A percentile compares a stretch with the other conserved stretches of the same genome.
Conservation (phyloP, 495 filamentous ascomycete genomes). For the Penicillium longicatenatum region DNA sequence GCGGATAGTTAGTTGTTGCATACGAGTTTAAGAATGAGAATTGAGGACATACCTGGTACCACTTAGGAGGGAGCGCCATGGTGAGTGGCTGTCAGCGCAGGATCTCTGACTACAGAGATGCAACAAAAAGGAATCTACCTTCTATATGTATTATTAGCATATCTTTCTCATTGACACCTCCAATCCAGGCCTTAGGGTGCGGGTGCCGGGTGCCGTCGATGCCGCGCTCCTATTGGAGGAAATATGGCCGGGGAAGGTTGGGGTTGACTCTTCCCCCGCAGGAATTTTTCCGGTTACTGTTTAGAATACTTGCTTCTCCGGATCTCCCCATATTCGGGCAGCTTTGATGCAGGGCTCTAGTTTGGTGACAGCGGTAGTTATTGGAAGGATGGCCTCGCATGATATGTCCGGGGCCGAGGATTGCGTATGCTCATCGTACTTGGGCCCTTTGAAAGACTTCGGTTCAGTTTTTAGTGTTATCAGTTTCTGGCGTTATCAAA, state of each 20-base stretch:
- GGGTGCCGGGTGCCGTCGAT: background rate
- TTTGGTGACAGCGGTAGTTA: background rate
- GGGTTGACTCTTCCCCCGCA: conserved; percentile 8
- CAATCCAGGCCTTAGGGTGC: background rate
- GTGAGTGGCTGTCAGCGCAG: background rate
- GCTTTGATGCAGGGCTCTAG: background rate
- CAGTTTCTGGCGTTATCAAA: background rate
- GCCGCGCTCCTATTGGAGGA: conserved; percentile 10
- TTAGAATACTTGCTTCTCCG: background rate
- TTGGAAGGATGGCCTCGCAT: background rate
- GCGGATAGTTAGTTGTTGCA: conserved; percentile 19
- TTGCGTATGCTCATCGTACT: conserved; percentile 1
- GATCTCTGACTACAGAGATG: background rate
- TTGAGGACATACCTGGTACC: conserved; percentile 10
- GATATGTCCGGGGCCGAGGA: background rate
- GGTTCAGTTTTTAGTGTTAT: background rate
- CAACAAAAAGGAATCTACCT: background rate
- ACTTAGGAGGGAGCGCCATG: conserved; percentile 11
- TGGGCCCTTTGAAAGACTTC: background rate
- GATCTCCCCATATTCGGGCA: background rate
- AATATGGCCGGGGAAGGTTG: conserved; percentile 6
- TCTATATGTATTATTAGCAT: background rate
- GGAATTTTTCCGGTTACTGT: conserved; percentile 13
- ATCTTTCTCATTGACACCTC: background rate
- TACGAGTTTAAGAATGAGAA: background rate